Evolutionary conservation across 2,329 filamentous ascomycete species (phyloP), one percentile per base, ranked within the genome.

Genomic region (Aspergillus ochraceoroseus): DNA sequence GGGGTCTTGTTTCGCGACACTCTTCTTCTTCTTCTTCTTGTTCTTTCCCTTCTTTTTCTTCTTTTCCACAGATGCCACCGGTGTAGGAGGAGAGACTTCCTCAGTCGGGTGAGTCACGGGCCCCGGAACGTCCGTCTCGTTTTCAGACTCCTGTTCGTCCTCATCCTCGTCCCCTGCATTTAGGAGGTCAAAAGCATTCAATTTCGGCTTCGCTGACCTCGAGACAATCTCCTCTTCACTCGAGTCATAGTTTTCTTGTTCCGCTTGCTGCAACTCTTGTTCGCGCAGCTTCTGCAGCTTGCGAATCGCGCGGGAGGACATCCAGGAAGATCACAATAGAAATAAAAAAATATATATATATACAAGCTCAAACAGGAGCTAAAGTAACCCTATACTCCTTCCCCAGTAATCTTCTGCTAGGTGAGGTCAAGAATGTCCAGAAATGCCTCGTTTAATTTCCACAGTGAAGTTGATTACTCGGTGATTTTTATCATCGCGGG

Each of bases 261-360:
- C 56, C 44, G 55, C 52, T 47, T 72, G 64, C 48, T 71, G 69
- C 49, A 73, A 68, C 55, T 73, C 72, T 58, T 76, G 72, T 56
- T 80, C 78, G 43, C 73, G 73, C 66, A 80, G 76, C 48, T 73
- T 73, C 57, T 82, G 79, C 40, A 79, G 71, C 57, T 79, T 79
- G 17, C 80, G 73, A 38, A 84, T 63, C n/a, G 80, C 79, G 49
- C 80, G 74, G 12, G 79, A 78, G 29, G 80, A 83, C 80, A 84
- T 83, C 28, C 41, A 54, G 52, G 39, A 31, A 12, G n/a, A 19
- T 32, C 23, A 12, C 18, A 17, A 14, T 5, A 29, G 17, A 5
- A 6, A 18, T 6, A 22, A 11, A 15, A 9, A 20, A 4, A n/a
- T n/a, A n/a, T n/a, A n/a, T n/a, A n/a, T n/a, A n/a, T n/a, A n/a